These are phyloP conservation scores for Eucalyptus polyanthemos DNA, from an alignment of 345 rosid genomes.

Conservation along the genomic window DNA sequence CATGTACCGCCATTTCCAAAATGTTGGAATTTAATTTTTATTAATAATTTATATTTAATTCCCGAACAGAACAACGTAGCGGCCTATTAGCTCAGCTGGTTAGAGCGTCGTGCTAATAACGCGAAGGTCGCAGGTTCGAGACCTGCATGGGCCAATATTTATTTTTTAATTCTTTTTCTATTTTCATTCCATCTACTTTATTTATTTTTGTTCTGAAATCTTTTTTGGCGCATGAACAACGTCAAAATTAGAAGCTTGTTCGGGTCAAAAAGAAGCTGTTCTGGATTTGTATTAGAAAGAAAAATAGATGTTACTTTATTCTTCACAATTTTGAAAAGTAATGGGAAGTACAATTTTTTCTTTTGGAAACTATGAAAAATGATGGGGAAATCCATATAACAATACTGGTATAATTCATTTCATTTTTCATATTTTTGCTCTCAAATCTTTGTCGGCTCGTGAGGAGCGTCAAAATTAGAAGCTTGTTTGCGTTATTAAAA, in stretches of 20 bases:
- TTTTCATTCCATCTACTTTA: neutral
- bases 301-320: neutral
- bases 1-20: neutral
- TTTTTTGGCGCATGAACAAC: neutral
- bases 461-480: neutral
- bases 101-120: conserved; percentile 96
- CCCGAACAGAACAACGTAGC: fast-evolving
- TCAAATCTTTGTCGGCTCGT: neutral
- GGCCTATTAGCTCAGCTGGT: conserved; percentile 44
- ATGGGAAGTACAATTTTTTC: too few relatives aligned
- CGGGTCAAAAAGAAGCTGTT: neutral
- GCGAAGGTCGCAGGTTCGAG: conserved; percentile 73
- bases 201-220: neutral
- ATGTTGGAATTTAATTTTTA: neutral
- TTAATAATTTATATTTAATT: too few relatives aligned
- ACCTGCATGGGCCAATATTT: conserved; percentile 34
- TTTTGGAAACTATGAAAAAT: too few relatives aligned
- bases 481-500: neutral
- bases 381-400: neutral
- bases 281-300: neutral
- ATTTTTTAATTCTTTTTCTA: too few relatives aligned
- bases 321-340: neutral
- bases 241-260: neutral
- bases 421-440: neutral
- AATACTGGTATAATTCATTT: neutral